Evolutionary conservation across 1,139 yeast species (phyloP), one percentile per base, ranked within the genome.

Genomic region (Suhomyces anneliseae): DNA sequence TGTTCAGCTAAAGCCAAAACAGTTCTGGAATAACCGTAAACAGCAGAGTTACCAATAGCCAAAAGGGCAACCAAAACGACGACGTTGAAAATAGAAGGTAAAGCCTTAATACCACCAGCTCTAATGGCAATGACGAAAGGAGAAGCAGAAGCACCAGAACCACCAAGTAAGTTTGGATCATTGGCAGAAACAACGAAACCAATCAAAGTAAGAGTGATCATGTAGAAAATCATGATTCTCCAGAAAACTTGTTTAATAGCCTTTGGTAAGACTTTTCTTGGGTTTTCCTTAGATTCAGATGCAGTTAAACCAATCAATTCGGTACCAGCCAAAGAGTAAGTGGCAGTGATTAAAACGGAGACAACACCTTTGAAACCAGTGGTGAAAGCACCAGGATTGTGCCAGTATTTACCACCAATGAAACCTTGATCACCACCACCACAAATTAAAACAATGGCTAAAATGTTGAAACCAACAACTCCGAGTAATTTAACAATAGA

Each of bases 361-460:
- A 70, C 62, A 39, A 72, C 71, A 39, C 86, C 87, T 57, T 81
- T 81, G 57, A 80, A 79, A 0, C 84, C 86, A 49, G 80, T 70
- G 27, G 83, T 80, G 61, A 86, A 85, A 0, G 89, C 82, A 47
- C 87, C 87, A 2, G 86, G 85, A 38, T 73, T 57, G 48, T 69
- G 73, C 85, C 86, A 83, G 65, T 81, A 73, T 48, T 61, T 66
- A 35, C 72, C 83, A 35, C 87, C 85, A 49, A 82, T 72, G 61
- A 68, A 81, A 2, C 82, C 83, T 46, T 78, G 74, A 36, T 70
- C 64, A 32, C 83, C 81, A 32, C 85, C 90, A 54, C 95, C 95
- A 62, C 86, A 80, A 47, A 80, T 74, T 45, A 85, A 69, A 7
- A 83, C 79, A 53, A 86, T 79, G 45, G 93, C 95, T 40, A 88